Evolutionary conservation across 73 alveolate genomes (phyloP), one percentile per base, ranked within the genome.

Genomic region (Paramecium biaurelia): DNA sequence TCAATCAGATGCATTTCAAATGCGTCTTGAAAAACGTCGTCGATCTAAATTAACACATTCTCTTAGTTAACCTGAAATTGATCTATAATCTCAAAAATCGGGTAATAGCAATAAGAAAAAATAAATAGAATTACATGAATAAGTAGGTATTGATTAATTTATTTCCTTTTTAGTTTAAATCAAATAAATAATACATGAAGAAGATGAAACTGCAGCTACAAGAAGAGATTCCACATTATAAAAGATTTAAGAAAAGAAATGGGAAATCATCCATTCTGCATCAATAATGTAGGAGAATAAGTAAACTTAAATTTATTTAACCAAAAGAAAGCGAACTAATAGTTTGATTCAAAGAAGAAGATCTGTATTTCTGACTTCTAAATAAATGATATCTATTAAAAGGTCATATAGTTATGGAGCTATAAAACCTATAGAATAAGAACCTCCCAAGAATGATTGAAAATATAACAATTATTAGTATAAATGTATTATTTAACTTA

Each of bases 41-140:
- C 10, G 28, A 42, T 79, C 90, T 10, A 79, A 47, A 45, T 26
- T 79, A 12, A 45, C 90, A 1, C 74, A 79, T 79, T 79, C 90
- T 20, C 74, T 37, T 6, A 79, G 90, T 45, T 53, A 79, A 45
- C 90, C 90, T 79, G 42, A 47, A 20, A 79, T 79, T 26, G 84
- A 63, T 63, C 84, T 63, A 10, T 12, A 63, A 63, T 63, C 84
- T 12, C 5, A 63, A 63, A 63, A 63, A 26, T 63, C 84, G 11
- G 84, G 84, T 30, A 63, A 63, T 63, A 63, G 90, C 23, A 45
- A 30, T 47, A 30, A 43, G 24, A 42, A 79, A 14, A 79, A 42
- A 23, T 43, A 47, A 79, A 30, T 18, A 6, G 56, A 79, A 14
- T 21, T 21, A 18, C 35, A 72, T 34, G 59, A 72, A 72, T 72